Evolutionary conservation across 1,139 yeast species (phyloP), one percentile per base, ranked within the genome.

Genomic region (Schizosaccharomyces versatilis): DNA sequence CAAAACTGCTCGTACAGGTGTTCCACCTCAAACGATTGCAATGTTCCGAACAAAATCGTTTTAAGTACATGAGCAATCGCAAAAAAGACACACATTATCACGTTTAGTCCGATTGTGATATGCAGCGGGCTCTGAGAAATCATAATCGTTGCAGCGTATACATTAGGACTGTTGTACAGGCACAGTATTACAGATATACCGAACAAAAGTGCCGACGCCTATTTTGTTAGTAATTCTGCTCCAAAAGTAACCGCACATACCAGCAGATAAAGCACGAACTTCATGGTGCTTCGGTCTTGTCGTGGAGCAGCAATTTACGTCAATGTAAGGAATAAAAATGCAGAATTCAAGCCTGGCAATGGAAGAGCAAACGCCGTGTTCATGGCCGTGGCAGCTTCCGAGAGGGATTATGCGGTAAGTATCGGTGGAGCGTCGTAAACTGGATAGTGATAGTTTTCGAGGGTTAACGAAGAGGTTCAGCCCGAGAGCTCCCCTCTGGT

Each of bases 11-110:
- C 94, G 59, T 80, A 73, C 24, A 88, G 69, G 63, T 82, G 86
- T 61, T 88, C 95, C 53, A 76, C 68, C 64, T 90, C 98, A 52
- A 84, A 72, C 38, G 79, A 69, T 55, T 95, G 71, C 55, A 90
- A 69, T 56, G 78, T 80, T 0, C 95, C 95, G 69, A 86, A 86
- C 52, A 86, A 65, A 0, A 80, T 5, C 54, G 66, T 57, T 59
- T 77, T 80, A 1, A 77, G 60, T 8, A 14, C 49, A 44, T 44
- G 19, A 9, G 49, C 49, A 44, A 44, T 19, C 36, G 49, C 49
- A 44, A 44, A 44, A 12, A 44, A 44, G 15, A 44, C n/a, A 24
- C 49, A 44, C 6, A 44, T 9, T 9, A 32, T 19, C 12, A 44
- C 49, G 32, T 44, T 44, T 2, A 44, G 49, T 9, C 49, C 49